A percentile compares a stretch with the other conserved stretches of the same genome.
These are phyloP conservation scores for Metschnikowia cerradonensis DNA, from an alignment of 805 yeast genomes.

Conservation along the genomic window DNA sequence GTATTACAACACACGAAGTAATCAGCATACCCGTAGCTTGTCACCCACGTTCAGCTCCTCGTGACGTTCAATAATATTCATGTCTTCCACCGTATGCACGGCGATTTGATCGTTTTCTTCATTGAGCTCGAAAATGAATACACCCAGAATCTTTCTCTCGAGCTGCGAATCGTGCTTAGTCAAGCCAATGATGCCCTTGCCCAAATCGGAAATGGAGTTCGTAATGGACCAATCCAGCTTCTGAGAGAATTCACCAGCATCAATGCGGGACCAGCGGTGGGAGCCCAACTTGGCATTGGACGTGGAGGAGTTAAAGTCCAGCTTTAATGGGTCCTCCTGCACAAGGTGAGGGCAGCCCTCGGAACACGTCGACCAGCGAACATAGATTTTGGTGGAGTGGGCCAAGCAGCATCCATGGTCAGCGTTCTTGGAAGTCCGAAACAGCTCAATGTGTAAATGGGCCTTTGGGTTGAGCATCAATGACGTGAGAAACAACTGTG, in stretches of 20 bases:
- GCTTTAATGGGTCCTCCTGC: not conserved
- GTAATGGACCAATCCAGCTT: constrained; percentile 18
- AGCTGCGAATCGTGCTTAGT: constrained; percentile 21
- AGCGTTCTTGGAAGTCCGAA: constrained; percentile 26
- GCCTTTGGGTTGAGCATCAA: constrained; percentile 52
- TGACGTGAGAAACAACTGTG: constrained; percentile 51
- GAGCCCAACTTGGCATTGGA: constrained; percentile 38
- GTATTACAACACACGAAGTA: not conserved
- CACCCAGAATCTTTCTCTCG: constrained; percentile 48
- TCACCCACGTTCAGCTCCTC: constrained; percentile 8
- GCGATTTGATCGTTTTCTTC: constrained; percentile 49
- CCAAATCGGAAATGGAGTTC: constrained; percentile 25
- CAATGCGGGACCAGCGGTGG: constrained; percentile 38
- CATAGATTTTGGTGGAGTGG: constrained; percentile 45
- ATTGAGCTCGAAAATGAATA: constrained; percentile 63
- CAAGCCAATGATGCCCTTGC: constrained; percentile 33
- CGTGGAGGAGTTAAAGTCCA: constrained; percentile 21
- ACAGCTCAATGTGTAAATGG: constrained; percentile 48
- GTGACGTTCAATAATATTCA: constrained; percentile 50
- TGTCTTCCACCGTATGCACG: constrained; percentile 65
- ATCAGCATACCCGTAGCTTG: constrained; percentile 17
- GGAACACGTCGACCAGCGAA: constrained; percentile 57
- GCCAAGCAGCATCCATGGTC: constrained; percentile 33
- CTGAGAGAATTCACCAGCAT: constrained; percentile 20
- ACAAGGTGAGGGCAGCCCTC: constrained; percentile 48